Conservation (phyloP, 768 basidiomycete species). For the Mycena alexandri region DNA sequence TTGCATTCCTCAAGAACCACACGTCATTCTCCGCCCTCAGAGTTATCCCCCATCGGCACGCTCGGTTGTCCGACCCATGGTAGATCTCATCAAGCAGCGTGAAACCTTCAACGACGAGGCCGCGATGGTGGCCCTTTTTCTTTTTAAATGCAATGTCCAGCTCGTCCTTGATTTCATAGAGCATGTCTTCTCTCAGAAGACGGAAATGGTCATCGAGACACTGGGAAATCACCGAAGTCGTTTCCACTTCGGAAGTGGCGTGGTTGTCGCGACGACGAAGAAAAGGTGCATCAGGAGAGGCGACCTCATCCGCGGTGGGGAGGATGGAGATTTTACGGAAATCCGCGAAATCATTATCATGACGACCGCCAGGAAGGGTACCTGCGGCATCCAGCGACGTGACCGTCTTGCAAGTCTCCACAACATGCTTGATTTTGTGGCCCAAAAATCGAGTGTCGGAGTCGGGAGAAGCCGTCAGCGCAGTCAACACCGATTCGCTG, state of each 20-base stretch:
- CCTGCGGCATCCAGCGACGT: slow-evolving; percentile 36
- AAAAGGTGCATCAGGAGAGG: slow-evolving; percentile 59
- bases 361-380: slow-evolving; percentile 69
- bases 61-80: slow-evolving; percentile 27
- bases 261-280: slow-evolving; percentile 61
- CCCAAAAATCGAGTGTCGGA: slow-evolving; percentile 35
- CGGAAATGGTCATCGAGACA: slow-evolving; percentile 75
- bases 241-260: slow-evolving; percentile 48
- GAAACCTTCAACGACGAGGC: slow-evolving; percentile 53
- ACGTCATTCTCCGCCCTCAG: slow-evolving; percentile 53
- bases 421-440: slow-evolving; percentile 48
- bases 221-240: slow-evolving; percentile 55
- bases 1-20: slow-evolving; percentile 50
- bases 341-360: slow-evolving; percentile 76
- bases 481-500: neutral
- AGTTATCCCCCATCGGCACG: slow-evolving; percentile 56
- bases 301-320: slow-evolving; percentile 72
- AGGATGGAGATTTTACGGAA: slow-evolving; percentile 73
- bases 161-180: slow-evolving; percentile 70
- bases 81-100: slow-evolving; percentile 45
- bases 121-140: slow-evolving; percentile 54
- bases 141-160: slow-evolving; percentile 55
- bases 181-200: slow-evolving; percentile 73
- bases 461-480: slow-evolving; percentile 19
- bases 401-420: slow-evolving; percentile 24